Conservation (phyloP, 1,139 yeast genomes). For the Saccharomyces hybrid region DNA sequence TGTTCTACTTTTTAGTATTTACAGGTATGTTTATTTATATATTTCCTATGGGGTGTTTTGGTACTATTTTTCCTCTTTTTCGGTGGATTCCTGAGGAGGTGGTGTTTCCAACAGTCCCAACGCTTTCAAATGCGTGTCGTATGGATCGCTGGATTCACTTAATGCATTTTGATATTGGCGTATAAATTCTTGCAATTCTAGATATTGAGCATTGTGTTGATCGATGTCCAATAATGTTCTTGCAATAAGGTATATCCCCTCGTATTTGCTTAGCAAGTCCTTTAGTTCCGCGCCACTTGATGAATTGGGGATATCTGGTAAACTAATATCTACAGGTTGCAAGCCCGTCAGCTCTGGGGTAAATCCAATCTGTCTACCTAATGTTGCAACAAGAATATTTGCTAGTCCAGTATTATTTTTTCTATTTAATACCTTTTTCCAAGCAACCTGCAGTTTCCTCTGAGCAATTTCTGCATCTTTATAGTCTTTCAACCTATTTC, state of each 20-base stretch:
- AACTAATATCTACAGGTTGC: conserved; percentile 10
- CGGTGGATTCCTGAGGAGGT: neutral
- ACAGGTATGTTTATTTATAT: conserved; percentile 1
- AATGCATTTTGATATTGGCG: conserved; percentile 12
- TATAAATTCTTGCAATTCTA: conserved; percentile 18
- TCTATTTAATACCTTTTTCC: conserved; percentile 15
- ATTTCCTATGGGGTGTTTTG: neutral
- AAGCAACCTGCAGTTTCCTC: conserved; percentile 18
- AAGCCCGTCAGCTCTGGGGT: neutral
- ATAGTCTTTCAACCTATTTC: conserved; percentile 14
- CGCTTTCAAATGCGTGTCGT: conserved; percentile 15
- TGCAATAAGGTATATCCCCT: conserved; percentile 21
- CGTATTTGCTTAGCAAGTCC: conserved; percentile 13
- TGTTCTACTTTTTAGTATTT: neutral
- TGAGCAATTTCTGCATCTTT: conserved; percentile 14
- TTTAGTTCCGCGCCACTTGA: conserved; percentile 12
- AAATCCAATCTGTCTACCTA: conserved; percentile 17
- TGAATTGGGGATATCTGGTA: neutral
- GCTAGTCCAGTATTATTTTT: conserved; percentile 22
- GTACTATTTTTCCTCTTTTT: neutral
- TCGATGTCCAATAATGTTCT: conserved; percentile 24
- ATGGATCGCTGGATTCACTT: conserved; percentile 14
- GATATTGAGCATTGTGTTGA: conserved; percentile 13
- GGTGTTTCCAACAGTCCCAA: conserved; percentile 3
- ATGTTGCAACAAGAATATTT: conserved; percentile 13